A percentile compares a stretch with the other conserved stretches of the same genome.
phyloP scores from a whole-genome alignment of 2,329 filamentous ascomycete species.

The Sarocladium kiliense region DNA sequence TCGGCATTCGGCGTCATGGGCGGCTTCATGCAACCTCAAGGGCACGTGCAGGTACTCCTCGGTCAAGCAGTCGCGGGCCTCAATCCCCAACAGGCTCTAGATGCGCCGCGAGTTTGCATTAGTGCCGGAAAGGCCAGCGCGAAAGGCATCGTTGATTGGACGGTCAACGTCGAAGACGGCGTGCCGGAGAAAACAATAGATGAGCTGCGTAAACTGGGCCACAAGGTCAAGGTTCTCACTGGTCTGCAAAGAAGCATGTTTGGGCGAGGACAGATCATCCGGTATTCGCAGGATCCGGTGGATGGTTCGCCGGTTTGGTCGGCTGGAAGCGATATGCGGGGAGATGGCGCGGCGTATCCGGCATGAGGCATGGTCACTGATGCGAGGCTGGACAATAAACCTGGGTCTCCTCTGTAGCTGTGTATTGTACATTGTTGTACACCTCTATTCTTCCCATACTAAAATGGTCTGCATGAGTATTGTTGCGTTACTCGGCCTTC shows the following conservation, averaged over 20 bases:
- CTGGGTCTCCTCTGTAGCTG: not conserved
- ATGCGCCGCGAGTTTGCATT: constrained; percentile 88
- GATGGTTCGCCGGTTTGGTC: constrained; percentile 75
- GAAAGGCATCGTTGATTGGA: constrained; percentile 49
- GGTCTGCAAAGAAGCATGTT: constrained; percentile 66
- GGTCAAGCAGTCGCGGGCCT: constrained; percentile 81
- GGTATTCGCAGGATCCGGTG: constrained; percentile 63
- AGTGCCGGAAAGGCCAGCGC: constrained; percentile 64
- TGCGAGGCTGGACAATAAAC: too few relatives aligned
- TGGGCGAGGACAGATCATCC: constrained; percentile 82
- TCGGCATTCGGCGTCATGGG: constrained; percentile 96
- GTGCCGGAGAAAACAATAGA: constrained; percentile 64
- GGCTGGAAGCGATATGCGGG: constrained; percentile 81
- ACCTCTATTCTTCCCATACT: not conserved
- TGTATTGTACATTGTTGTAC: constrained; percentile 20
- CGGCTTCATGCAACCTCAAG: constrained; percentile 97
- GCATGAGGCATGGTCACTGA: constrained; percentile 10
- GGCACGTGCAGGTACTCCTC: constrained; percentile 86
- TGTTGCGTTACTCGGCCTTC: constrained; percentile 25
- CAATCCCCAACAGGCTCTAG: constrained; percentile 81
- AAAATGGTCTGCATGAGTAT: not conserved
- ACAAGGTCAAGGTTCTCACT: constrained; percentile 64
- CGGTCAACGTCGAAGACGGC: constrained; percentile 77
- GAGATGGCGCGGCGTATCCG: constrained; percentile 68
- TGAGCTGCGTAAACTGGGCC: constrained; percentile 64